Percentiles rank a stretch among this genome's conserved stretches.
Conservation (phyloP, 306 rosid genomes). For the Ziziphus jujuba region DNA sequence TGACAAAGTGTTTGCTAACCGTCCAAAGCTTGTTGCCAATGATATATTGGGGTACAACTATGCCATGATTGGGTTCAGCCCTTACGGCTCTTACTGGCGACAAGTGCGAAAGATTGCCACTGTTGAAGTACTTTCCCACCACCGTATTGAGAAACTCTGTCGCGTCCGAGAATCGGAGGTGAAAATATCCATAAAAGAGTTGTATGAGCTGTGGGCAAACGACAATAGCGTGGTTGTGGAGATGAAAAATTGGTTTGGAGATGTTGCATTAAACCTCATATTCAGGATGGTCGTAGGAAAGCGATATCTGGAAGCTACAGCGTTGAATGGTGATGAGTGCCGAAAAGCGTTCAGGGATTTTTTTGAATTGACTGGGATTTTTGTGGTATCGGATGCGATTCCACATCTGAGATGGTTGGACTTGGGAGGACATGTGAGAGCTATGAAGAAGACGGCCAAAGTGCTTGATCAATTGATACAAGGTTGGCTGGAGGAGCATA, state of each 20-base stretch:
- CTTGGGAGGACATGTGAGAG: slow-evolving; percentile 9
- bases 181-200: not conserved
- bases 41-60: slow-evolving; percentile 26
- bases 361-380: not conserved
- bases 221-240: not conserved
- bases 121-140: slow-evolving; percentile 16
- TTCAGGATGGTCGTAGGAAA: slow-evolving; percentile 18
- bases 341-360: not conserved
- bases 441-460: slow-evolving; percentile 11
- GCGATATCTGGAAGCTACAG: not conserved
- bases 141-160: slow-evolving; percentile 7
- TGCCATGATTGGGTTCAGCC: slow-evolving; percentile 30
- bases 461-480: slow-evolving; percentile 3
- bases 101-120: slow-evolving; percentile 25
- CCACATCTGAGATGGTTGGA: slow-evolving; percentile 30
- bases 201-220: not conserved
- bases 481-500: slow-evolving; percentile 26
- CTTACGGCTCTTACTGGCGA: slow-evolving; percentile 32
- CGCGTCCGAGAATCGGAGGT: slow-evolving; percentile 19
- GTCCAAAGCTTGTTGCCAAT: slow-evolving; percentile 15
- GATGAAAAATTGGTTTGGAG: slow-evolving; percentile 14
- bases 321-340: too few relatives aligned
- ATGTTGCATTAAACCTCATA: slow-evolving; percentile 10
- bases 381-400: slow-evolving; percentile 16
- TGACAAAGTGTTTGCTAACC: slow-evolving; percentile 18